Evolutionary conservation across 2,329 filamentous ascomycete genomes (phyloP).

Genomic region (Clonostachys chloroleuca): DNA sequence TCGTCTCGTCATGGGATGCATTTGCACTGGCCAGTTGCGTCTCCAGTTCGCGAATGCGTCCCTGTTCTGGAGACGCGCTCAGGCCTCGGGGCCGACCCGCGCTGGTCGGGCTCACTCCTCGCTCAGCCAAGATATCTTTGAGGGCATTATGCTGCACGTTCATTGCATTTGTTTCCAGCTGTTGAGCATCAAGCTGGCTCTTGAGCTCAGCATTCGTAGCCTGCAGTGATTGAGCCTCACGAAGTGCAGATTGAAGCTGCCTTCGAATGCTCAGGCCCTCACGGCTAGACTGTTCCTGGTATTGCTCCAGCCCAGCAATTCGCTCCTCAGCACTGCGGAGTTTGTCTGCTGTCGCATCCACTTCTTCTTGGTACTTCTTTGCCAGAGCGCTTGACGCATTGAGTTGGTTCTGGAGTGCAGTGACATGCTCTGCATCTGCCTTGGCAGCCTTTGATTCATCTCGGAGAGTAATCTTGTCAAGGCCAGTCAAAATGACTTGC

Average conservation of each 20-base stretch:
- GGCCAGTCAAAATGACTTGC: conserved; percentile 73
- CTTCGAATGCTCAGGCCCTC: conserved; percentile 87
- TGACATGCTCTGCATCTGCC: conserved; percentile 60
- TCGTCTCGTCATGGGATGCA: conserved; percentile 82
- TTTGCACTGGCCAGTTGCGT: conserved; percentile 75
- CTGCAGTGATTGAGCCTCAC: conserved; percentile 78
- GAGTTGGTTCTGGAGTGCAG: conserved; percentile 75
- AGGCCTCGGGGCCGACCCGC: conserved; percentile 67
- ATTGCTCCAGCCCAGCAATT: conserved; percentile 92
- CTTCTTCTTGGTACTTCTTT: conserved; percentile 84
- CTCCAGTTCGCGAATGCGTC: conserved; percentile 79
- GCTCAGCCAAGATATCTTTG: conserved; percentile 86
- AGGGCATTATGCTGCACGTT: conserved; percentile 88
- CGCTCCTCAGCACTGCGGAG: conserved; percentile 90
- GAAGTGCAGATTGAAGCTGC: conserved; percentile 80
- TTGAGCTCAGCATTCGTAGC: conserved; percentile 78
- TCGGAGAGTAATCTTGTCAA: conserved; percentile 66
- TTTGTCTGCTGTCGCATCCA: conserved; percentile 82
- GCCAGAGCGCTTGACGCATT: conserved; percentile 74
- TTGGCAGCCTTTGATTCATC: conserved; percentile 41
- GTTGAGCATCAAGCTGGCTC: conserved; percentile 77
- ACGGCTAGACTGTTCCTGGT: conserved; percentile 93
- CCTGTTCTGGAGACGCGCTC: conserved; percentile 75
- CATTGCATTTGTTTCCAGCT: conserved; percentile 91
- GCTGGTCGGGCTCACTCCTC: conserved; percentile 76